These are phyloP conservation scores for Beauveria asiatica DNA, from an alignment of 2,329 filamentous ascomycete species.

Conservation along the genomic window DNA sequence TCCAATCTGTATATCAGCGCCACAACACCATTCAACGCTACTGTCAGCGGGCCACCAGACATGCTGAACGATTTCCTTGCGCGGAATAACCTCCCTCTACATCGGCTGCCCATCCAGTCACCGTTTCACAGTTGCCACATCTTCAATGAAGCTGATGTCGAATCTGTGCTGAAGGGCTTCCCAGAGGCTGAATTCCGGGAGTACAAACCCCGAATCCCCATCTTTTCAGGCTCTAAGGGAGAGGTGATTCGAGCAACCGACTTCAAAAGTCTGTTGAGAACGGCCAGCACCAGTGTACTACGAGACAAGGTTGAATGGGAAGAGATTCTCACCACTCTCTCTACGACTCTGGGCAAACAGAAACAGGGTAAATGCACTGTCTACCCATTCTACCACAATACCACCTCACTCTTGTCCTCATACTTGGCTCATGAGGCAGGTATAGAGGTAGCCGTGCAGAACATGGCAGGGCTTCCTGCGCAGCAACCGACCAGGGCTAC, in stretches of 20 bases:
- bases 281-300: background rate
- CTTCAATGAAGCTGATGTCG: slow-evolving; percentile 10
- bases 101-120: slow-evolving; percentile 14
- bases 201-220: background rate
- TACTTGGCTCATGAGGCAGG: background rate
- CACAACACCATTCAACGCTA: slow-evolving; percentile 14
- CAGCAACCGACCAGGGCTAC: background rate
- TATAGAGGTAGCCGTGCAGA: background rate
- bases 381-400: background rate
- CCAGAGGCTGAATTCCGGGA: background rate
- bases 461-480: background rate
- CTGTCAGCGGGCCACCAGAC: slow-evolving; percentile 19
- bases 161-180: background rate
- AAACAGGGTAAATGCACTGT: background rate
- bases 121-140: slow-evolving; percentile 20
- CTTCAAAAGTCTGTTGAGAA: background rate
- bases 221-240: background rate
- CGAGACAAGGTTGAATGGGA: background rate
- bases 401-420: background rate
- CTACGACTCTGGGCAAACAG: background rate
- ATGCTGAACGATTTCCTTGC: slow-evolving; percentile 10
- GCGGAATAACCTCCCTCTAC: background rate
- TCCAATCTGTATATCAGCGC: slow-evolving; percentile 18
- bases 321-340: background rate
- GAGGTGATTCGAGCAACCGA: background rate